These are phyloP conservation scores for Yarrowia yakushimensis DNA, from an alignment of 805 yeast species.

Conservation along the genomic window DNA sequence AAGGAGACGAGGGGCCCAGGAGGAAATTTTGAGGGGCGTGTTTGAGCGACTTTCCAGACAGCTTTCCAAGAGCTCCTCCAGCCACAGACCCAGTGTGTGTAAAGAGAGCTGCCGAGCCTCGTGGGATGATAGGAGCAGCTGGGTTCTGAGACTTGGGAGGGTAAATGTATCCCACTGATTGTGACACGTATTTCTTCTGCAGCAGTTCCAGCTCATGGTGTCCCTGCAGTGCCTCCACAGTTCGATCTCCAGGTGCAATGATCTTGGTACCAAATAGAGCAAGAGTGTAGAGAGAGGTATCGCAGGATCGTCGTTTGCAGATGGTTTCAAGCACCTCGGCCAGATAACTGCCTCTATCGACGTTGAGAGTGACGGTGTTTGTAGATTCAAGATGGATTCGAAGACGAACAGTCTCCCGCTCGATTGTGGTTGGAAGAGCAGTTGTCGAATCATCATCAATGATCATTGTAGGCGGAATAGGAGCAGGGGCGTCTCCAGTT, in stretches of 20 bases:
- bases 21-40: background rate
- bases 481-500: background rate
- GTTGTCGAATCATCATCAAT: background rate
- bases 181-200: constrained; percentile 44
- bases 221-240: constrained; percentile 44
- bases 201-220: constrained; percentile 44
- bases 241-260: constrained; percentile 29
- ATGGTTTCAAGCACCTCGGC: constrained; percentile 34
- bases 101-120: constrained; percentile 26
- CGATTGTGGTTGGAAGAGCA: background rate
- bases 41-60: constrained; percentile 11
- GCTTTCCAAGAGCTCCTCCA: constrained; percentile 3
- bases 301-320: constrained; percentile 37
- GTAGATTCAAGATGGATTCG: constrained; percentile 27
- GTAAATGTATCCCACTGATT: constrained; percentile 32
- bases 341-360: constrained; percentile 30
- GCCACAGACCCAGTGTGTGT: constrained; percentile 17
- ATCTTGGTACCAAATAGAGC: constrained; percentile 36
- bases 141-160: constrained; percentile 35
- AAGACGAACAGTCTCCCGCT: background rate
- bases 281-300: constrained; percentile 35
- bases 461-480: background rate
- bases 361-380: constrained; percentile 7
- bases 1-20: constrained; percentile 3
- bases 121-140: constrained; percentile 35